Conservation (phyloP, 208 protist genomes). For the Leishmania aethiopica region DNA sequence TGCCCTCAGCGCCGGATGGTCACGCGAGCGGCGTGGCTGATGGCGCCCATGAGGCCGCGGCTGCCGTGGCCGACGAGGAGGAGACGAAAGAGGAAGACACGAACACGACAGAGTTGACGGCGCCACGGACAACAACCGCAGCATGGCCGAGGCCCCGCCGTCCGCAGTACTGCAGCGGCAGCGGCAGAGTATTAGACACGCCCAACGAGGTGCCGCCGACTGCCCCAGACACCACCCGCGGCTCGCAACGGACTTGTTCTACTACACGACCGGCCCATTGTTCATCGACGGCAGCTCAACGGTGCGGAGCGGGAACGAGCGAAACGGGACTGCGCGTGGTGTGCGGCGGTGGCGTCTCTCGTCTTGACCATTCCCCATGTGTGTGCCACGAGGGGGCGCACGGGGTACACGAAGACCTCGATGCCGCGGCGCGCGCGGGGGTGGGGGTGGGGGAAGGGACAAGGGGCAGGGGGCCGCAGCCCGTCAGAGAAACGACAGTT, state of each 20-base stretch:
- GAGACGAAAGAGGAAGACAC: no score
- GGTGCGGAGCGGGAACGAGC: conserved; percentile 21
- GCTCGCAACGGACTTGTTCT: conserved; percentile 7
- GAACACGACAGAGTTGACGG: neutral
- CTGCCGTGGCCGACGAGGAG: neutral
- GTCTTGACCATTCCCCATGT: conserved; percentile 3
- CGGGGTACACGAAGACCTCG: conserved; percentile 14
- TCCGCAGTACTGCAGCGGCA: neutral
- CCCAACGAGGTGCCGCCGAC: neutral
- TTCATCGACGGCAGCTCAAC: conserved; percentile 5
- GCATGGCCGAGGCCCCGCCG: neutral
- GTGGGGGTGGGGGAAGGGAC: neutral
- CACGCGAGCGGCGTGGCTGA: neutral
- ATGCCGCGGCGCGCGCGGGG: neutral
- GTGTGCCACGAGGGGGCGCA: conserved; percentile 18
- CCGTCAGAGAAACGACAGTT: conserved; percentile 16
- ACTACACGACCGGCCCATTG: conserved; percentile 34
- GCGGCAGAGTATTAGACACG: neutral
- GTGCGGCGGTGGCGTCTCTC: neutral
- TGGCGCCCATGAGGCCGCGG: neutral
- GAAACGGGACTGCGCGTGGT: conserved; percentile 17
- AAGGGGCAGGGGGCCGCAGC: neutral
- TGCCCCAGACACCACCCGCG: neutral
- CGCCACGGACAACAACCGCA: conserved; percentile 1
- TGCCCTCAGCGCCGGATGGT: neutral